Evolutionary conservation across 768 basidiomycete genomes (phyloP).

Genomic region (Agaricus sinodeliciosus): DNA sequence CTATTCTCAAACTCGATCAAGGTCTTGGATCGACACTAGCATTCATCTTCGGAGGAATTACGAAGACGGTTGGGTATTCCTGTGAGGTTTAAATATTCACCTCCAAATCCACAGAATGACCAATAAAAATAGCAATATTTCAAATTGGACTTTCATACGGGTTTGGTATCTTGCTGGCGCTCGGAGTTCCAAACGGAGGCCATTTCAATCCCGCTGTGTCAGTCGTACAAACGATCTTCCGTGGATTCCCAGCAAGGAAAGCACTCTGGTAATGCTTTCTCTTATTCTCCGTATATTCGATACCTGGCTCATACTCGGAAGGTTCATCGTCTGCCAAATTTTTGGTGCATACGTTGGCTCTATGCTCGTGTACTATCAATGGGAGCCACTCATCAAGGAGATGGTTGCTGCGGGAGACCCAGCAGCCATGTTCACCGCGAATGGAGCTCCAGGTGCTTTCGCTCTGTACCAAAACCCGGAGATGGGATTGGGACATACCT

Average conservation of each 20-base stretch:
- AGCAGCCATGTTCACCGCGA: slow-evolving; percentile 27
- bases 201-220: slow-evolving; percentile 66
- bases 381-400: slow-evolving; percentile 39
- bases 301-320: slow-evolving; percentile 15
- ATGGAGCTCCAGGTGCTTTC: slow-evolving; percentile 47
- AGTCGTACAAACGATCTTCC: slow-evolving; percentile 43
- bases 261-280: slow-evolving; percentile 36
- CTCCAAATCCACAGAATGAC: neutral
- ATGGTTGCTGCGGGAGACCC: slow-evolving; percentile 27
- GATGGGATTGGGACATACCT: slow-evolving; percentile 35
- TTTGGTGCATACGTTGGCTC: slow-evolving; percentile 60
- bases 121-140: slow-evolving; percentile 34
- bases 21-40: slow-evolving; percentile 51
- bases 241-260: slow-evolving; percentile 46
- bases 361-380: slow-evolving; percentile 56
- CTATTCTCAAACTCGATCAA: slow-evolving; percentile 10
- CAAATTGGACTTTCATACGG: slow-evolving; percentile 56
- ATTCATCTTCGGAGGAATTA: slow-evolving; percentile 40
- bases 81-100: slow-evolving; percentile 30
- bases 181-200: slow-evolving; percentile 43
- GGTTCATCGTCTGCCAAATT: slow-evolving; percentile 63
- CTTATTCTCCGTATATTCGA: neutral
- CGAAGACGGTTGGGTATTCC: slow-evolving; percentile 34
- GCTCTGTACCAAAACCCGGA: slow-evolving; percentile 41
- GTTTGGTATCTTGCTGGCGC: slow-evolving; percentile 53